Evolutionary conservation across 192 early-diverging fungal species (phyloP).

Genomic region (Backusella liffmaniae): DNA sequence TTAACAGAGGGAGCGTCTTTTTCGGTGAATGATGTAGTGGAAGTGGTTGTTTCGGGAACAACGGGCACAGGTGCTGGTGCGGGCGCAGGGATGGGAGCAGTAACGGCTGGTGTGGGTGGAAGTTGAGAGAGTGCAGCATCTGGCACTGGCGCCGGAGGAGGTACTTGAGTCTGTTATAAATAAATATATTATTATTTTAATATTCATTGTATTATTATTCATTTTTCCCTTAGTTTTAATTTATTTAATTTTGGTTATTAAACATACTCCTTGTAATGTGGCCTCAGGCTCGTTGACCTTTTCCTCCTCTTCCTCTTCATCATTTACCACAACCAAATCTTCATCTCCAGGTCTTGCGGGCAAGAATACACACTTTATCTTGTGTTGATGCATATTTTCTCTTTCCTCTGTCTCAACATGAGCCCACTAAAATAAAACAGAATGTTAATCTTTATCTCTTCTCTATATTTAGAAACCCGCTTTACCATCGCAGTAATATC

Average conservation of each 20-base stretch:
- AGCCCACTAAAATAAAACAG: constrained; percentile 49
- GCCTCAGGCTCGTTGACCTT: neutral
- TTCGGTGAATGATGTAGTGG: neutral
- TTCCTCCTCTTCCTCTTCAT: neutral
- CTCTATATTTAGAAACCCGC: neutral
- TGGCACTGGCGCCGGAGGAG: neutral
- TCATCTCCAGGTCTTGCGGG: neutral
- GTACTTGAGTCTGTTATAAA: neutral
- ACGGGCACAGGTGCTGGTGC: neutral
- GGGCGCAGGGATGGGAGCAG: neutral
- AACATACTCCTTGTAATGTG: constrained; percentile 8
- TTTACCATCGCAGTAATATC: constrained; percentile 62
- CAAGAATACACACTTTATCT: constrained; percentile 63
- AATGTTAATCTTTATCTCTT: neutral
- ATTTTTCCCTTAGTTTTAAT: neutral
- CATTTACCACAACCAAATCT: neutral
- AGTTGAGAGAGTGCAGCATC: neutral
- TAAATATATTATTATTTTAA: neutral
- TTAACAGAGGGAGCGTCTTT: neutral
- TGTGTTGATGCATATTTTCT: constrained; percentile 64
- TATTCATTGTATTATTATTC: neutral
- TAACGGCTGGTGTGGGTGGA: neutral
- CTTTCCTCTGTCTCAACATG: constrained; percentile 60
- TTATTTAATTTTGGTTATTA: neutral
- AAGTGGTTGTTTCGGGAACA: neutral